Evolutionary conservation across 2,329 filamentous ascomycete genomes (phyloP), one percentile per base, ranked within the genome.

Genomic region (Malbranchea zuffiana): DNA sequence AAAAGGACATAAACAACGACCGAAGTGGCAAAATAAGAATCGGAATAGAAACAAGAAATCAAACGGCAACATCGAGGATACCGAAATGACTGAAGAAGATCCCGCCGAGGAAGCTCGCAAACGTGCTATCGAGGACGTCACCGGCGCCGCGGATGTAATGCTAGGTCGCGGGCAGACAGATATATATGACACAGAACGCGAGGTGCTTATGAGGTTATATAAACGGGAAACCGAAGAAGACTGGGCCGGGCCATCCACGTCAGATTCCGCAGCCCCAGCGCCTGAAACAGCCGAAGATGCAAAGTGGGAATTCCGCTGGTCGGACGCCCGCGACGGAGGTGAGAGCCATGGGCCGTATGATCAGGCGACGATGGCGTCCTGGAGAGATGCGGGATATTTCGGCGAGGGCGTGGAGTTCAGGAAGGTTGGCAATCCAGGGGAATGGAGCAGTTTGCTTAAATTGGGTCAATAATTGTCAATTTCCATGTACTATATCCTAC

Each of bases 301-400:
- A 23, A 72, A 75, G 68, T 98, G 88, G 87, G 83, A 96, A 59
- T 98, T 85, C 57, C 74, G 84, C 41, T 98, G 90, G 90, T 79
- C 77, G 25, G 86, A 94, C 56, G 84, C 83, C 12, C 72, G 86
- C 26, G 88, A 94, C 52, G 81, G 75, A 18, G 83, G 74, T 7
- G 72, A 75, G 32, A 72, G 74, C 40, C 85, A 98, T 58, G 90
- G 90, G 0, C 88, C 90, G 0, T 98, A 86, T 57, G 85, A 95
- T 53, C 74, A 72, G 5, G 58, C 70, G 4, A 88, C 80, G 24
- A 96, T 98, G 90, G 75, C 78, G 50, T 82, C 83, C 2, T 98
- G 90, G 90, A 77, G 81, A 48, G 77, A 83, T 44, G 85, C 85
- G 16, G 90, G 90, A 2, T 96, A 96, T 56, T 98, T 98, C 60